A percentile compares a stretch with the other conserved stretches of the same genome.
Evolutionary conservation across 2,329 filamentous ascomycete species (phyloP).

Genomic region (Epichloe baconii): DNA sequence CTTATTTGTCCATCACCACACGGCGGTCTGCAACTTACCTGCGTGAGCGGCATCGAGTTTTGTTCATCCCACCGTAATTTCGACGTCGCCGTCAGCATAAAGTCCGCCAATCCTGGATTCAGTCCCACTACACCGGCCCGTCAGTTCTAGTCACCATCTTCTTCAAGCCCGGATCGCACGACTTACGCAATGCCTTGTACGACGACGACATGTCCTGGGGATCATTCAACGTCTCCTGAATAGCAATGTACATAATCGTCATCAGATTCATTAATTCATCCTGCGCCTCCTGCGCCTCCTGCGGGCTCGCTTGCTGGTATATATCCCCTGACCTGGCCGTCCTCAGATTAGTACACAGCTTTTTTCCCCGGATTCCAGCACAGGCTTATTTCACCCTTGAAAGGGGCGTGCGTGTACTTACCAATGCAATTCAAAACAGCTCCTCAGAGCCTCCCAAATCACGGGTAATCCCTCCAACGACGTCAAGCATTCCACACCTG

Average conservation of each 20-base stretch:
- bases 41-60: slow-evolving; percentile 45
- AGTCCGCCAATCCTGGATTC: slow-evolving; percentile 55
- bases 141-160: background rate
- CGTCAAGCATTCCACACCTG: slow-evolving; percentile 37
- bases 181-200: slow-evolving; percentile 38
- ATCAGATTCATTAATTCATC: slow-evolving; percentile 51
- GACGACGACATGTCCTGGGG: slow-evolving; percentile 33
- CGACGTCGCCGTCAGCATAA: slow-evolving; percentile 56
- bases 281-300: slow-evolving; percentile 42
- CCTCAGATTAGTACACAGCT: too few species aligned
- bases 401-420: slow-evolving; percentile 15
- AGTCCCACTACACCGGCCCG: slow-evolving; percentile 32
- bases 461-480: slow-evolving; percentile 36
- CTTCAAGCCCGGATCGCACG: background rate
- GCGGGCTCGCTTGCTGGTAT: slow-evolving; percentile 29
- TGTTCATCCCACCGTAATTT: slow-evolving; percentile 63
- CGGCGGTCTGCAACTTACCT: slow-evolving; percentile 28
- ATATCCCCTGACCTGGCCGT: slow-evolving; percentile 32
- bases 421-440: slow-evolving; percentile 40
- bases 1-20: background rate
- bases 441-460: slow-evolving; percentile 37
- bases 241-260: slow-evolving; percentile 47
- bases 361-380: background rate
- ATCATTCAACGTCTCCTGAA: slow-evolving; percentile 44
- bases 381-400: too few species aligned